A percentile compares a stretch with the other conserved stretches of the same genome.
These are phyloP conservation scores for Fusarium sp. DNA, from an alignment of 2,329 filamentous ascomycete genomes.

Conservation along the genomic window DNA sequence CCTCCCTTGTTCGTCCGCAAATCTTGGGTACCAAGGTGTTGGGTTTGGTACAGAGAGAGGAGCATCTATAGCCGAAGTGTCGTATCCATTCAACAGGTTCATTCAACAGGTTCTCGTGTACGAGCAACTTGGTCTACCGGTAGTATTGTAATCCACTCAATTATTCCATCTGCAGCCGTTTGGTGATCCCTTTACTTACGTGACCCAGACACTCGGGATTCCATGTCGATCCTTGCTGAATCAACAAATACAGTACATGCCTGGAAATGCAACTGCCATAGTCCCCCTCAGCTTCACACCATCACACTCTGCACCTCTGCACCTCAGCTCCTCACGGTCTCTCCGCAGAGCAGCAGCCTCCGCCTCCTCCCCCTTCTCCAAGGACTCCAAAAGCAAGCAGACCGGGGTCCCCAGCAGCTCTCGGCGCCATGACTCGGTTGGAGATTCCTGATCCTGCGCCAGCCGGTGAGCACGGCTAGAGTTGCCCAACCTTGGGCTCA, in stretches of 20 bases:
- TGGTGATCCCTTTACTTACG: not conserved
- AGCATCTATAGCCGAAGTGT: not conserved
- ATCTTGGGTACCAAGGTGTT: not conserved
- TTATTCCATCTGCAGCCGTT: not conserved
- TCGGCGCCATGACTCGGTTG: not conserved
- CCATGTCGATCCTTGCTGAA: constrained; percentile 13
- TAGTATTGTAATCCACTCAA: not conserved
- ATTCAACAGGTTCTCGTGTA: too few species aligned
- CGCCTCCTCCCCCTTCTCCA: constrained; percentile 16
- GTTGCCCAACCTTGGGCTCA: not conserved
- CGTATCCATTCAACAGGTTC: too few species aligned
- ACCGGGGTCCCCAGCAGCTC: not conserved
- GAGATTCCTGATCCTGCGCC: constrained; percentile 1
- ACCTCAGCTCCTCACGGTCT: constrained; percentile 30
- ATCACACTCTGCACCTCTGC: not conserved
- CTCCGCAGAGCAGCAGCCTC: constrained; percentile 22
- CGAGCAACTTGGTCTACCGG: too few species aligned
- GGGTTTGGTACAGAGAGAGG: not conserved
- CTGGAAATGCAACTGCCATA: not conserved
- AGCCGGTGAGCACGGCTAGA: not conserved
- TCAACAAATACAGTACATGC: not conserved
- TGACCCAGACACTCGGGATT: constrained; percentile 1
- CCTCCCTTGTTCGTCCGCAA: too few species aligned
- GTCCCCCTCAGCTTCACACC: constrained; percentile 17
- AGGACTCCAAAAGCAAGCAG: constrained; percentile 23